phyloP scores from a whole-genome alignment of 2,329 filamentous ascomycete species.

The Cladosporium sp. region DNA sequence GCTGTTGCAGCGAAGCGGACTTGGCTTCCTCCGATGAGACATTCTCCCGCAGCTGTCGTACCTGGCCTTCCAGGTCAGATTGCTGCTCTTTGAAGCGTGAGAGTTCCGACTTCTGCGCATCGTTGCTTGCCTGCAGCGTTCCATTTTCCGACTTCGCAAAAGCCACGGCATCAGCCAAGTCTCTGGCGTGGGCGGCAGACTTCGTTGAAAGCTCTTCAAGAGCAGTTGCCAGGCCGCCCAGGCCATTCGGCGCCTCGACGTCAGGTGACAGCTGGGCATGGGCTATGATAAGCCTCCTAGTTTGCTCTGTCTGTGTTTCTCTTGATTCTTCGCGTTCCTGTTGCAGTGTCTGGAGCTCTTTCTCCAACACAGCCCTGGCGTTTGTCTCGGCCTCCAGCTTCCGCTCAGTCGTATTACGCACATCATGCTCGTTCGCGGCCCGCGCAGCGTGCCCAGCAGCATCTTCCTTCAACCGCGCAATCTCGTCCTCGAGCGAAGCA shows the following conservation, averaged over 20 bases:
- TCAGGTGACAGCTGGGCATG: slow-evolving; percentile 32
- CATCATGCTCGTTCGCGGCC: slow-evolving; percentile 53
- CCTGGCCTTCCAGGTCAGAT: slow-evolving; percentile 32
- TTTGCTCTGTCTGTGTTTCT: slow-evolving; percentile 34
- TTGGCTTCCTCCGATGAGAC: slow-evolving; percentile 44
- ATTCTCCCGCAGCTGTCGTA: slow-evolving; percentile 35
- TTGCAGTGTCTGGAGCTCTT: slow-evolving; percentile 46
- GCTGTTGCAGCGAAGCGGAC: slow-evolving; percentile 40
- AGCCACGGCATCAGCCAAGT: slow-evolving; percentile 41
- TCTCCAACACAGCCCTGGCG: slow-evolving; percentile 25
- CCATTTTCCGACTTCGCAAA: slow-evolving; percentile 43
- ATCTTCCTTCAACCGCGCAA: slow-evolving; percentile 53
- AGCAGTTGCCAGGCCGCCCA: slow-evolving; percentile 33
- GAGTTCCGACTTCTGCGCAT: slow-evolving; percentile 34
- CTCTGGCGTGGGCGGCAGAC: slow-evolving; percentile 38
- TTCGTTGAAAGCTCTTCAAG: slow-evolving; percentile 41
- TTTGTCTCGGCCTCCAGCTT: slow-evolving; percentile 34
- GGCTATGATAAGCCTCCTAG: slow-evolving; percentile 28
- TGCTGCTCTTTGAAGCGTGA: slow-evolving; percentile 26
- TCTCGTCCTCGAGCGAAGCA: slow-evolving; percentile 61
- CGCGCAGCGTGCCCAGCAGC: slow-evolving; percentile 57
- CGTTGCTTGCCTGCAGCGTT: slow-evolving; percentile 33
- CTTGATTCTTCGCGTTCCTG: slow-evolving; percentile 51
- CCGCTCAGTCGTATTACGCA: slow-evolving; percentile 55
- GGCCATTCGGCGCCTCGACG: slow-evolving; percentile 31